A percentile compares a stretch with the other conserved stretches of the same genome.
phyloP scores from a whole-genome alignment of 1,284 basidiomycete species.

The Garcileccinum viscosum region DNA sequence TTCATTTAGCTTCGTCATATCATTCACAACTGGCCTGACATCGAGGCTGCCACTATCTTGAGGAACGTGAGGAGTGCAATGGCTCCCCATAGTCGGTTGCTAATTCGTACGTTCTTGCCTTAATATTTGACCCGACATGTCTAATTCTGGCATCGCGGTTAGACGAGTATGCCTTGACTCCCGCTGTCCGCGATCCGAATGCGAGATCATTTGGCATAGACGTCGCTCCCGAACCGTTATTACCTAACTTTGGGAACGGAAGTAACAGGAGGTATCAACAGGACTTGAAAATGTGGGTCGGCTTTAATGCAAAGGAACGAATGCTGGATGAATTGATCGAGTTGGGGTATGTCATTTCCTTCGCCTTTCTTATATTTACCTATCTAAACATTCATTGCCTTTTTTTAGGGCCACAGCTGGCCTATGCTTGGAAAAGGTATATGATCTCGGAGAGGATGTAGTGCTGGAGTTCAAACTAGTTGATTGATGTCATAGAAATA shows the following conservation, averaged over 20 bases:
- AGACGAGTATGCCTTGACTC: neutral
- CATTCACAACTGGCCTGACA: neutral
- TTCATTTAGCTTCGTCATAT: neutral
- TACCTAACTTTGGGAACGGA: neutral
- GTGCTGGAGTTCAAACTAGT: neutral
- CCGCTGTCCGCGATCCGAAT: neutral
- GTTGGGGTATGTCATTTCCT: neutral
- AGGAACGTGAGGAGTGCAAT: neutral
- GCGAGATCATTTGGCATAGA: neutral
- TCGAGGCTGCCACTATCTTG: neutral
- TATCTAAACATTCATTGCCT: neutral
- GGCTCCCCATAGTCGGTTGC: neutral
- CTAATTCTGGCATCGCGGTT: neutral
- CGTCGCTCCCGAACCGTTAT: neutral
- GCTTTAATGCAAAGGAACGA: neutral
- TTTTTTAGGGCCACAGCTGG: neutral
- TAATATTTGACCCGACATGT: neutral
- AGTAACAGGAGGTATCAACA: neutral
- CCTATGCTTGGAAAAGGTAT: neutral
- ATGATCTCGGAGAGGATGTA: neutral
- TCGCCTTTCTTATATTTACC: neutral
- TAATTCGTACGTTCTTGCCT: neutral
- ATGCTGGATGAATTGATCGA: neutral
- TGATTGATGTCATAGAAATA: neutral
- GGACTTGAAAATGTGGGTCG: neutral